Evolutionary conservation across 352 stramenopile species (phyloP).

Genomic region (Phytopythium chamaehyphon): DNA sequence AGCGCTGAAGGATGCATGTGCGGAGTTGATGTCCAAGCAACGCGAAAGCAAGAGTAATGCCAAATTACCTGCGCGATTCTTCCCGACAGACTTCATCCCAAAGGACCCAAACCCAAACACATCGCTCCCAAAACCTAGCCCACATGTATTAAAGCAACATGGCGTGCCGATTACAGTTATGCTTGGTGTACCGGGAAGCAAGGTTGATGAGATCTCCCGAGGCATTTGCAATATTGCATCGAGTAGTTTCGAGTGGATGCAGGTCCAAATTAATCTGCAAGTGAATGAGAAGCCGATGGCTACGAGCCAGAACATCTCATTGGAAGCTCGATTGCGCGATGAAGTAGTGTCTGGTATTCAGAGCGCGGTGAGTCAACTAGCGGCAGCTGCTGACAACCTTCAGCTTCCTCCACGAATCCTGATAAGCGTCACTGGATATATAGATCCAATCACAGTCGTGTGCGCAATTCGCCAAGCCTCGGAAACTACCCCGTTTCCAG

Average conservation of each 20-base stretch:
- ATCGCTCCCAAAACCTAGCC: constrained; percentile 32
- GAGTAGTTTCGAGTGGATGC: constrained; percentile 34
- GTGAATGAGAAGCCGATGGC: constrained; percentile 5
- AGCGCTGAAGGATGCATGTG: constrained; percentile 19
- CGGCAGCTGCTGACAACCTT: constrained; percentile 11
- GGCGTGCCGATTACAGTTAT: constrained; percentile 53
- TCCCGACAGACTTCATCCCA: constrained; percentile 55
- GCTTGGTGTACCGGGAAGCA: constrained; percentile 67
- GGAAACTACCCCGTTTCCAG: constrained; percentile 10
- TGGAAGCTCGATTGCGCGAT: constrained; percentile 20
- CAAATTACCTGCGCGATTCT: constrained; percentile 24
- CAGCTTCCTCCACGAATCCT: constrained; percentile 38
- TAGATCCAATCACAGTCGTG: constrained; percentile 45
- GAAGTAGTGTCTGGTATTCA: constrained; percentile 22
- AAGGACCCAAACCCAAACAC: constrained; percentile 38
- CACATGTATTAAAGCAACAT: constrained; percentile 19
- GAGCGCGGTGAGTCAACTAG: constrained; percentile 14
- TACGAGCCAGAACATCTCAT: constrained; percentile 9
- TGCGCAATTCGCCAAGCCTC: constrained; percentile 31
- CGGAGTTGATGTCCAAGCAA: constrained; percentile 16
- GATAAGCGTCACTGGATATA: constrained; percentile 49
- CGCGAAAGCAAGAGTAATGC: constrained; percentile 14
- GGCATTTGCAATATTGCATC: constrained; percentile 50
- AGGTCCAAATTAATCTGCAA: constrained; percentile 34
- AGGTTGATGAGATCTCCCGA: constrained; percentile 22